These are phyloP conservation scores for Hypoxylon sp. DNA, from an alignment of 2,329 filamentous ascomycete species.

Conservation along the genomic window DNA sequence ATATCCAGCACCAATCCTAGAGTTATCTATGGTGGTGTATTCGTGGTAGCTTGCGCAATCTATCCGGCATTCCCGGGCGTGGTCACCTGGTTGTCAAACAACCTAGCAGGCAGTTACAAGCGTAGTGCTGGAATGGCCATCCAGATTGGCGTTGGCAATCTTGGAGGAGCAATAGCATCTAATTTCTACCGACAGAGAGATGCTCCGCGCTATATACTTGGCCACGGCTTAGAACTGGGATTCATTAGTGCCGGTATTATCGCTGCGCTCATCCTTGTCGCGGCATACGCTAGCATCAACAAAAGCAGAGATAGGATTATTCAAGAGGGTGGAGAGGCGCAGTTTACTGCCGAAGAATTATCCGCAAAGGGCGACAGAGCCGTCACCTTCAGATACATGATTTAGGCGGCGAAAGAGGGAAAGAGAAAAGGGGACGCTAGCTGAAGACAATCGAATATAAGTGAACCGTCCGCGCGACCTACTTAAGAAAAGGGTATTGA, in stretches of 20 bases:
- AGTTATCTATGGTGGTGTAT: constrained; percentile 80
- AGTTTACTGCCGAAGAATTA: constrained; percentile 62
- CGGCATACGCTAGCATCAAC: constrained; percentile 71
- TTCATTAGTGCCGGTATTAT: constrained; percentile 63
- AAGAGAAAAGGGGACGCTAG: neutral
- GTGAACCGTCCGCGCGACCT: neutral
- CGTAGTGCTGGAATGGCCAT: constrained; percentile 74
- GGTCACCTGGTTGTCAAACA: constrained; percentile 84
- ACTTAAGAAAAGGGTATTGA: neutral
- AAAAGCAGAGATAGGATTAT: constrained; percentile 65
- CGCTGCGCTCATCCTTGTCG: constrained; percentile 59
- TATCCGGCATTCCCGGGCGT: constrained; percentile 85
- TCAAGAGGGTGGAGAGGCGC: constrained; percentile 58
- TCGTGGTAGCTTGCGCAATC: constrained; percentile 81
- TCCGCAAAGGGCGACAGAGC: constrained; percentile 72
- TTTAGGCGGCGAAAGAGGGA: constrained; percentile 48
- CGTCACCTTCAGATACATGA: constrained; percentile 73
- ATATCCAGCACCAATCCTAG: constrained; percentile 68
- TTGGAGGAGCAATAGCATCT: constrained; percentile 74
- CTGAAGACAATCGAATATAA: constrained; percentile 5
- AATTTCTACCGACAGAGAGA: constrained; percentile 75
- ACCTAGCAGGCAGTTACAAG: constrained; percentile 77
- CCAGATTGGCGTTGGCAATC: constrained; percentile 72
- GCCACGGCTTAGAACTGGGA: constrained; percentile 64
- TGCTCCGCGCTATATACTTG: constrained; percentile 63